Conservation (phyloP, 345 rosid genomes). For the Raphanus sativus region DNA sequence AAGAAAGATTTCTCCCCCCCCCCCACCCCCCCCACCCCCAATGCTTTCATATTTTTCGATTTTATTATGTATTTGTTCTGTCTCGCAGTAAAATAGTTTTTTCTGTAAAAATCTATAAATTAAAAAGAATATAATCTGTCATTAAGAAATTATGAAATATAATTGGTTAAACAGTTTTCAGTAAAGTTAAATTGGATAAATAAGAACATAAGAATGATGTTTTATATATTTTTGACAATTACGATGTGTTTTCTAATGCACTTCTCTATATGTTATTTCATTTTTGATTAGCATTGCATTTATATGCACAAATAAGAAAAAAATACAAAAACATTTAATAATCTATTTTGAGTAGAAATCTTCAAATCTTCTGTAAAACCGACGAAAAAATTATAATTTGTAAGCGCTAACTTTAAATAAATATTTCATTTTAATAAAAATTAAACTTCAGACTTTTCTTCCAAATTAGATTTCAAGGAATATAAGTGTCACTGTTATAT, state of each 20-base stretch:
- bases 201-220: not conserved
- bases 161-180: too few species aligned
- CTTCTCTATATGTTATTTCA: not conserved
- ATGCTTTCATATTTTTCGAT: conserved; percentile 6
- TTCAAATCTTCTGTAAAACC: not conserved
- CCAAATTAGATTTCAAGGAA: not conserved
- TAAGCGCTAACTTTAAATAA: not conserved
- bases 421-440: not conserved
- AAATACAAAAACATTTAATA: not conserved
- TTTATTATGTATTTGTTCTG: not conserved
- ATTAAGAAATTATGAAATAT: too few species aligned
- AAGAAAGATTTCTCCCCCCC: not conserved
- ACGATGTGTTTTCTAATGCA: not conserved
- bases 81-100: too few species aligned
- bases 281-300: not conserved
- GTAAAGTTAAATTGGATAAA: too few species aligned
- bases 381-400: not conserved
- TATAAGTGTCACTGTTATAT: not conserved
- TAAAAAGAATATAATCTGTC: too few species aligned
- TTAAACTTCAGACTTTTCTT: not conserved
- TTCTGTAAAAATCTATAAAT: too few species aligned
- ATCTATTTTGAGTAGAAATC: not conserved
- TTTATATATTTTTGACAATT: not conserved
- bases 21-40: conserved; percentile 4
- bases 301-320: not conserved